phyloP scores from a whole-genome alignment of 2,329 filamentous ascomycete genomes.

The Zasmidium citrigriseum region DNA sequence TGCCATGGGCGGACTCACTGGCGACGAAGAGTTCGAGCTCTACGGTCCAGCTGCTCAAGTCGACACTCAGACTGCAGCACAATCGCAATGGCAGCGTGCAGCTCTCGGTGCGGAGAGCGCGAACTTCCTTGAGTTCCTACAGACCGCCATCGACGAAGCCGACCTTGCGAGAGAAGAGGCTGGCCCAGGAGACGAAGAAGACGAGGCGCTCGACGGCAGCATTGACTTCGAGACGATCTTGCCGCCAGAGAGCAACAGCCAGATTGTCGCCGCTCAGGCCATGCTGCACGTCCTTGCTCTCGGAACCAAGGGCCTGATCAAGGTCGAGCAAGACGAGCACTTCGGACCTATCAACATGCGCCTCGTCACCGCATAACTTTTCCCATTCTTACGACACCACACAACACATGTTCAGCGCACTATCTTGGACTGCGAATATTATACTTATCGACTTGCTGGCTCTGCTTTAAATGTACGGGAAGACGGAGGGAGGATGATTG shows the following conservation, averaged over 20 bases:
- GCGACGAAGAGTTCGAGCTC: constrained; percentile 46
- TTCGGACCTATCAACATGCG: constrained; percentile 38
- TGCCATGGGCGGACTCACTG: constrained; percentile 20
- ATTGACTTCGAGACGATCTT: constrained; percentile 72
- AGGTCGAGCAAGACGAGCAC: constrained; percentile 55
- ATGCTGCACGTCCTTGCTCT: constrained; percentile 74
- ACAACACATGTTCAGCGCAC: background rate
- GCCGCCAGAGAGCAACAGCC: constrained; percentile 54
- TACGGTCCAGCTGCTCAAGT: constrained; percentile 47
- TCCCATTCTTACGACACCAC: background rate
- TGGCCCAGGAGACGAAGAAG: constrained; percentile 32
- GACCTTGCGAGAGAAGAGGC: constrained; percentile 26
- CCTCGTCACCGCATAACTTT: constrained; percentile 5
- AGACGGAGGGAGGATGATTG: background rate
- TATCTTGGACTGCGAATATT: background rate
- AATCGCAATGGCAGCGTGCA: constrained; percentile 52
- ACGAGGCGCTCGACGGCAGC: constrained; percentile 31
- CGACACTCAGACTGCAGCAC: constrained; percentile 51
- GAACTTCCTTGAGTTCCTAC: constrained; percentile 65
- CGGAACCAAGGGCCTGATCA: constrained; percentile 49
- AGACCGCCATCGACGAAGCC: constrained; percentile 43
- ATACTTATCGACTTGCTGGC: background rate
- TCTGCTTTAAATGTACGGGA: background rate
- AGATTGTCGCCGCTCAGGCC: constrained; percentile 69
- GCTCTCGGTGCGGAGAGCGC: constrained; percentile 59